These are phyloP conservation scores for Panellus pusillus DNA, from an alignment of 768 basidiomycete species.

Conservation along the genomic window DNA sequence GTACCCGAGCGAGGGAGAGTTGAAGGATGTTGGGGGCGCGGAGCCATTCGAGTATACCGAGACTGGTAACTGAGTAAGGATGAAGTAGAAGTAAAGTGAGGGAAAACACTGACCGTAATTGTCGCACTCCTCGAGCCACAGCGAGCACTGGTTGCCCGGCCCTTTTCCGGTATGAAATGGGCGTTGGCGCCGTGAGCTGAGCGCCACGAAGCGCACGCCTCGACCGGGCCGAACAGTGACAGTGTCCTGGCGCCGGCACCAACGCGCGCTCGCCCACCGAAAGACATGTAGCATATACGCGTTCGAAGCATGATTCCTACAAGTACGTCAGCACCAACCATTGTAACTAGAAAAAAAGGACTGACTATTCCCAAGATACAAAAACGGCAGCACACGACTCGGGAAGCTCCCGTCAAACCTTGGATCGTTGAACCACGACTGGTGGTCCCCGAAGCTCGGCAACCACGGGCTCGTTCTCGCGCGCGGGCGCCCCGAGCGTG, in stretches of 20 bases:
- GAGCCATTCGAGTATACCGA: too few species aligned
- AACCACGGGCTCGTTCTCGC: too few species aligned
- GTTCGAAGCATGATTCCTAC: conserved; percentile 89
- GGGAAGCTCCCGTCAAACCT: too few species aligned
- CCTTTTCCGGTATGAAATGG: conserved; percentile 47
- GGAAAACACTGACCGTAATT: too few species aligned
- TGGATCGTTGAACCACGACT: too few species aligned
- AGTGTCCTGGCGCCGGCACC: conserved; percentile 65
- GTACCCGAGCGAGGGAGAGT: too few species aligned
- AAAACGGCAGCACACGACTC: too few species aligned
- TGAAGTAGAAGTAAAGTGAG: too few species aligned
- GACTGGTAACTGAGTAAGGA: too few species aligned
- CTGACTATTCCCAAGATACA: conserved; percentile 95
- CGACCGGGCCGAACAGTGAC: conserved; percentile 29
- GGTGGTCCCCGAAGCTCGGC: too few species aligned
- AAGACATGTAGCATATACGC: conserved; percentile 96
- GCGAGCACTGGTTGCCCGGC: conserved; percentile 60
- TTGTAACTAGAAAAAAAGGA: conserved; percentile 29
- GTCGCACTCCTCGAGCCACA: conserved; percentile 89
- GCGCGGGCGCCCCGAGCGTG: conserved; percentile 52
- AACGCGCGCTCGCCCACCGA: conserved; percentile 96
- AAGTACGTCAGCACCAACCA: neutral
- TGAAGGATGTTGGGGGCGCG: too few species aligned
- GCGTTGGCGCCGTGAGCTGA: conserved; percentile 30
- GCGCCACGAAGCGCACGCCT: conserved; percentile 23